Evolutionary conservation across 768 basidiomycete species (phyloP).

Genomic region (Leccinum longicurvipes): DNA sequence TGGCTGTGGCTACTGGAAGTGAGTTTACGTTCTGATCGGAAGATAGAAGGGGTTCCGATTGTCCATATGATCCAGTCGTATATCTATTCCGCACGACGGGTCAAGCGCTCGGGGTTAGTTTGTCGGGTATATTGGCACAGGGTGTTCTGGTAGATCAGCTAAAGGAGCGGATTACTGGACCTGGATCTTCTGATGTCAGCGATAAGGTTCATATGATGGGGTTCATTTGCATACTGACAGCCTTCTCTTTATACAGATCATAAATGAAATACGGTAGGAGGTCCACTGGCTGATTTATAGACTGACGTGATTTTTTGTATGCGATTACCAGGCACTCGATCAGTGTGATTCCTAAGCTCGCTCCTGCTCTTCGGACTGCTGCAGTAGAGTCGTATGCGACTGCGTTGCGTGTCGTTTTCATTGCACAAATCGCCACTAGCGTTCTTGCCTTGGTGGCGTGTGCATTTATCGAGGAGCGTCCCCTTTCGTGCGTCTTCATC

Average conservation of each 20-base stretch:
- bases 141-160: slow-evolving; percentile 69
- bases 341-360: too few relatives aligned
- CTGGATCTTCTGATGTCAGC: slow-evolving; percentile 67
- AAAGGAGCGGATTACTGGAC: slow-evolving; percentile 70
- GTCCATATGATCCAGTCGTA: slow-evolving; percentile 49
- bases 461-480: too few relatives aligned
- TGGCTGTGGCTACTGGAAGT: slow-evolving; percentile 91
- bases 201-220: slow-evolving; percentile 23
- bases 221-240: slow-evolving; percentile 17
- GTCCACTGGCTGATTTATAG: slow-evolving; percentile 7
- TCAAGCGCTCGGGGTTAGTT: slow-evolving; percentile 91
- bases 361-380: too few relatives aligned
- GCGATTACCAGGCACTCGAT: slow-evolving; percentile 62
- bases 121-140: slow-evolving; percentile 85
- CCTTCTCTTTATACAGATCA: slow-evolving; percentile 21
- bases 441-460: slow-evolving; percentile 64
- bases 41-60: slow-evolving; percentile 3
- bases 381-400: too few relatives aligned
- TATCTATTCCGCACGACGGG: too few relatives aligned
- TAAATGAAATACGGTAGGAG: slow-evolving; percentile 62
- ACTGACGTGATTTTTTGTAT: slow-evolving; percentile 15
- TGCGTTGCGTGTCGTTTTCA: too few relatives aligned
- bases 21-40: slow-evolving; percentile 34
- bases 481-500: too few relatives aligned
- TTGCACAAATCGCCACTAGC: slow-evolving; percentile 68